phyloP scores from a whole-genome alignment of 768 basidiomycete species.

The Tulasnella sp. region DNA sequence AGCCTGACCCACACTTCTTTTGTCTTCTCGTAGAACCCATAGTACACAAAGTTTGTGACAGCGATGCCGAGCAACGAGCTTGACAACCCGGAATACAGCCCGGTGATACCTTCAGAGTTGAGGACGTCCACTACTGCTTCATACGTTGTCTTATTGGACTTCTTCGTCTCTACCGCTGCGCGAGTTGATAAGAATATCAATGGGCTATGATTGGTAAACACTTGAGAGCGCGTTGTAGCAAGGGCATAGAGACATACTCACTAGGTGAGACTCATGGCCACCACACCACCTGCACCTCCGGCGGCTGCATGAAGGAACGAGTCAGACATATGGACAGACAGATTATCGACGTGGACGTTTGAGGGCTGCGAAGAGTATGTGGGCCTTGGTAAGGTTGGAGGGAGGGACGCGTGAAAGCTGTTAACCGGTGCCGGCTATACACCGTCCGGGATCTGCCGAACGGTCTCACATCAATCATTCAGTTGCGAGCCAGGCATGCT shows the following conservation, averaged over 20 bases:
- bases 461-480: too few relatives aligned
- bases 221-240: background rate
- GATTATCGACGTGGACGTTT: too few relatives aligned
- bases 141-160: conserved; percentile 53
- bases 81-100: conserved; percentile 77
- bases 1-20: conserved; percentile 27
- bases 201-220: conserved; percentile 41
- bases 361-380: background rate
- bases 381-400: background rate
- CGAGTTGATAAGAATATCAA: conserved; percentile 86
- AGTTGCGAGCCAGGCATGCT: too few relatives aligned
- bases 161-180: conserved; percentile 81
- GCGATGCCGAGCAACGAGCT: conserved; percentile 85
- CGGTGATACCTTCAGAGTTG: conserved; percentile 71
- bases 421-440: too few relatives aligned
- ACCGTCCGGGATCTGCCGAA: background rate
- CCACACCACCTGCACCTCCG: conserved; percentile 81
- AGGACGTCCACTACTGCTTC: conserved; percentile 64
- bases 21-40: conserved; percentile 79
- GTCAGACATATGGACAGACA: conserved; percentile 31
- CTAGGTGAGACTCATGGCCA: conserved; percentile 88
- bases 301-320: conserved; percentile 78
- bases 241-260: conserved; percentile 29
- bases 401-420: background rate
- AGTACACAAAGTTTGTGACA: conserved; percentile 90